Conservation (phyloP, 805 yeast species). For the Zygotorulaspora florentina region DNA sequence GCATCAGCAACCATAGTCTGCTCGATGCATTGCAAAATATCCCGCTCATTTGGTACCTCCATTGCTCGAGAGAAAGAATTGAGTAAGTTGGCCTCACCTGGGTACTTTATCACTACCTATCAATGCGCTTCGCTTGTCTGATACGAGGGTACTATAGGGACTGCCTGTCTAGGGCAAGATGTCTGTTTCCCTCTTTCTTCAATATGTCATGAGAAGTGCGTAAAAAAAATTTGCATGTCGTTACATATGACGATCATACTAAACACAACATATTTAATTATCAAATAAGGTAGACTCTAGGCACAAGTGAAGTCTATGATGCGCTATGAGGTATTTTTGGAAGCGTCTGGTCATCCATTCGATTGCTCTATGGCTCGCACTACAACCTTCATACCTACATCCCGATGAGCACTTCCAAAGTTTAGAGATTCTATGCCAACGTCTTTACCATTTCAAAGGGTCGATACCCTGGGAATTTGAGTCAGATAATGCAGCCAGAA, state of each 20-base stretch:
- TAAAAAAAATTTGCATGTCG: slow-evolving; percentile 1
- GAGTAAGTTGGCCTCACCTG: background rate
- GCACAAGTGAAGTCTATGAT: background rate
- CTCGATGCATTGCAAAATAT: slow-evolving; percentile 46
- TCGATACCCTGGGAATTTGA: slow-evolving; percentile 82
- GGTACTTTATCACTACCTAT: too few relatives aligned
- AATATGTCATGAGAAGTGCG: too few relatives aligned
- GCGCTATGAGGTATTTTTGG: background rate
- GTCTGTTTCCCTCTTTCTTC: too few relatives aligned
- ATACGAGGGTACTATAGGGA: background rate
- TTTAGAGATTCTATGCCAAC: slow-evolving; percentile 56
- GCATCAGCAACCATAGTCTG: slow-evolving; percentile 53
- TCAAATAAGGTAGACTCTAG: background rate
- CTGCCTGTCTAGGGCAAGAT: too few relatives aligned
- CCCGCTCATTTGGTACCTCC: slow-evolving; percentile 42
- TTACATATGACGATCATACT: background rate
- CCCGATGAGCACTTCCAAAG: slow-evolving; percentile 97
- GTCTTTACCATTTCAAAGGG: slow-evolving; percentile 12
- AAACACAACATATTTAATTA: background rate
- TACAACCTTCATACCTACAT: slow-evolving; percentile 81
- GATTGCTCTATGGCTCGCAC: slow-evolving; percentile 47
- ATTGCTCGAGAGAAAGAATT: background rate
- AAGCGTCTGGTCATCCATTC: background rate
- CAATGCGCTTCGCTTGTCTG: too few relatives aligned
- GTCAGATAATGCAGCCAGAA: slow-evolving; percentile 48